phyloP scores from a whole-genome alignment of 805 yeast genomes.

The Kluyveromyces wickerhamii region DNA sequence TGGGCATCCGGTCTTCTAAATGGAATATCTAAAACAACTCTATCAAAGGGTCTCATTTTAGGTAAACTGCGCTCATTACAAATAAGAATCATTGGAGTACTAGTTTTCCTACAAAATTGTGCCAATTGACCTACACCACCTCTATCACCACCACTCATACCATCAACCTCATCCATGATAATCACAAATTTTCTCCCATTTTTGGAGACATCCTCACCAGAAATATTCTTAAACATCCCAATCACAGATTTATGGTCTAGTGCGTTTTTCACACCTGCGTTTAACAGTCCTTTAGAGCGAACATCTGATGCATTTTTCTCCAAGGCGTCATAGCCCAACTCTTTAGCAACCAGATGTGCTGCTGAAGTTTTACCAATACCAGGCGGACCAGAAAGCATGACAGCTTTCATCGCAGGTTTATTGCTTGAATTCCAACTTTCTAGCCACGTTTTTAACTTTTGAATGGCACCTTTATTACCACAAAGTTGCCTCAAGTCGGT shows the following conservation, averaged over 20 bases:
- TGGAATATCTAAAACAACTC: slow-evolving; percentile 67
- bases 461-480: slow-evolving; percentile 78
- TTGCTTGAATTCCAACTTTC: slow-evolving; percentile 59
- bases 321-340: slow-evolving; percentile 62
- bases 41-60: slow-evolving; percentile 93
- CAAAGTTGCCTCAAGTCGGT: slow-evolving; percentile 65
- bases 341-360: slow-evolving; percentile 65
- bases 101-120: slow-evolving; percentile 72
- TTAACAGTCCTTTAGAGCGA: slow-evolving; percentile 71
- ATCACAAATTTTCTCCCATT: slow-evolving; percentile 61
- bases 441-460: slow-evolving; percentile 66
- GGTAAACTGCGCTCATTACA: slow-evolving; percentile 91
- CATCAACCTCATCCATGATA: slow-evolving; percentile 98
- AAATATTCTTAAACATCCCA: slow-evolving; percentile 51
- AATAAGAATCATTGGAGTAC: slow-evolving; percentile 84
- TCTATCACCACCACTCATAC: slow-evolving; percentile 98
- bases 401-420: slow-evolving; percentile 60
- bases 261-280: slow-evolving; percentile 58
- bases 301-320: slow-evolving; percentile 87
- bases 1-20: slow-evolving; percentile 84
- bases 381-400: slow-evolving; percentile 79
- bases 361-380: slow-evolving; percentile 82
- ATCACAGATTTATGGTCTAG: slow-evolving; percentile 75
- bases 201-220: slow-evolving; percentile 16
- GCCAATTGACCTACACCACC: slow-evolving; percentile 98